Conservation (phyloP, 768 basidiomycete genomes). For the Dentipellis sp. region DNA sequence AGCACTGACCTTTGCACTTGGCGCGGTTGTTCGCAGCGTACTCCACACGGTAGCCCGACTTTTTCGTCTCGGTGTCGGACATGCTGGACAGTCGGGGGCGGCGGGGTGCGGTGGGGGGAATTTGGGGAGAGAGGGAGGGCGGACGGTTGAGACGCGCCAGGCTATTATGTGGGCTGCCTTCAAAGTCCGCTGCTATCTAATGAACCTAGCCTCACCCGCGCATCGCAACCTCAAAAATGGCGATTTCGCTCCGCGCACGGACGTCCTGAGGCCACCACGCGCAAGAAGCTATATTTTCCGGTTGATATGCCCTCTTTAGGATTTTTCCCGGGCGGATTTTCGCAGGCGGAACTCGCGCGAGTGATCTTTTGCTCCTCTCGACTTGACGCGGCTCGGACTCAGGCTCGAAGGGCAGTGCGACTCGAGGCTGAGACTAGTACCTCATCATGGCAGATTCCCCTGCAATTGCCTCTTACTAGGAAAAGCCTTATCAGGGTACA, state of each 20-base stretch:
- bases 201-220: neutral
- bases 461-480: too few relatives aligned
- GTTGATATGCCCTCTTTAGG: too few relatives aligned
- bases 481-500: too few relatives aligned
- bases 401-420: too few relatives aligned
- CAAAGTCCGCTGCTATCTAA: neutral
- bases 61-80: slow-evolving; percentile 33
- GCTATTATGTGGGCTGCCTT: neutral
- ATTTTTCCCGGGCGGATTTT: too few relatives aligned
- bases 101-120: slow-evolving; percentile 11
- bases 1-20: slow-evolving; percentile 68
- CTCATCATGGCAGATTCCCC: too few relatives aligned
- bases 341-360: too few relatives aligned
- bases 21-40: slow-evolving; percentile 59
- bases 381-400: too few relatives aligned
- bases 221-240: neutral
- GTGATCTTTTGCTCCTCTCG: too few relatives aligned
- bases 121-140: slow-evolving; percentile 13
- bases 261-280: neutral
- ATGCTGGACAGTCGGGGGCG: slow-evolving; percentile 15
- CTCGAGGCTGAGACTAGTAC: too few relatives aligned
- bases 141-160: slow-evolving; percentile 8
- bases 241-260: neutral
- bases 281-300: too few relatives aligned
- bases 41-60: slow-evolving; percentile 68